Evolutionary conservation across 331 rosid species (phyloP), one percentile per base, ranked within the genome.

Genomic region (Pyracantha coccinea): DNA sequence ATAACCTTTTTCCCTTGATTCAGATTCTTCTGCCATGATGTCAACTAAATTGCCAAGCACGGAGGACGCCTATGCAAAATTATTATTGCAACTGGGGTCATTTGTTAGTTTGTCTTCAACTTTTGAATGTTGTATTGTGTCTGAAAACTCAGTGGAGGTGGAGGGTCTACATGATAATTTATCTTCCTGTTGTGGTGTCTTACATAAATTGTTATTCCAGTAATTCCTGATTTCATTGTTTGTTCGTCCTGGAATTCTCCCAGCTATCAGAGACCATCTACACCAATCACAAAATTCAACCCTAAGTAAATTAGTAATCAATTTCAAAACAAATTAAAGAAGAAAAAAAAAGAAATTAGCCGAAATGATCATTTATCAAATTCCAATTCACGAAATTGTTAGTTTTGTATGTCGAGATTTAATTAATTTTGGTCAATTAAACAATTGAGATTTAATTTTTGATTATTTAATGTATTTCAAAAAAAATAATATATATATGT

Each of bases 261-360:
- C 84, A 2, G 86, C 86, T 78, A 85, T 82, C 32, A 79, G 76
- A 15, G 84, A 79, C 84, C 84, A 82, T 69, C 88, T 85, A 21
- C 54, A 25, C 55, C 53, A 57, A 35, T 20, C 29, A 19, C 19
- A 53, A 38, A 71, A 0, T 38, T 35, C 6, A 50, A 50, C 20
- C 9, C 4, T 17, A 50, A 50, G 1, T 50, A 50, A 50, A 50
- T 50, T 50, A 50, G 55, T 16, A 50, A 38, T 38, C 13, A 38
- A 38, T 8, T 38, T 38, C 13, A 38, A 38, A 11, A 38, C 45
- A 6, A 50, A 50, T 1, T 1, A 16, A 50, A 50, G 55, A 50
- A 17, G 55, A 50, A 50, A 9, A 45, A 45, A 14, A 35, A 35
- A 8, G 11, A 35, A 35, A 9, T 35, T 35, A 3, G 44, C 8